Evolutionary conservation across 2,329 filamentous ascomycete genomes (phyloP).

Genomic region (Cadophora gregata): DNA sequence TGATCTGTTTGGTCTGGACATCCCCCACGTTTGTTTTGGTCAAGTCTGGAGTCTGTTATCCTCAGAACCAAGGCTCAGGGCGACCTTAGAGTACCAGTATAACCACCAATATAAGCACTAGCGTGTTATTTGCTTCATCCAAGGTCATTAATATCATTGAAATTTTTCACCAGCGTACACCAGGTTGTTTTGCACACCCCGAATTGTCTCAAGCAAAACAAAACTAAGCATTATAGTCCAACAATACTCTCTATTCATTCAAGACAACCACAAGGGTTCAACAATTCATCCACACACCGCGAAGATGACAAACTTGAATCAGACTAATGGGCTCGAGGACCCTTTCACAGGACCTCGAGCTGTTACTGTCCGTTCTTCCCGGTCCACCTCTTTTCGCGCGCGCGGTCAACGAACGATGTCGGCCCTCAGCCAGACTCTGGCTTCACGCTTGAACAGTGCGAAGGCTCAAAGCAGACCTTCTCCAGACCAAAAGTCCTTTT

Average conservation of each 20-base stretch:
- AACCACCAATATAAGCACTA: background rate
- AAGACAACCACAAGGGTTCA: background rate
- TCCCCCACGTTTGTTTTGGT: background rate
- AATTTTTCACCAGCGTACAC: background rate
- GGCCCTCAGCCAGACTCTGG: background rate
- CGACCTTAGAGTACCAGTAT: background rate
- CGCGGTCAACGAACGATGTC: background rate
- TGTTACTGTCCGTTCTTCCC: too few relatives aligned
- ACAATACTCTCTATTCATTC: background rate
- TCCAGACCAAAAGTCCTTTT: background rate
- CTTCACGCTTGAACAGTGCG: background rate
- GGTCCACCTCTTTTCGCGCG: background rate
- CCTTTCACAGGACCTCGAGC: conserved; percentile 1
- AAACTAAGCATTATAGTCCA: background rate
- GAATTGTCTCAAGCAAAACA: background rate
- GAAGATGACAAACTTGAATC: background rate
- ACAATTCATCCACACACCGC: background rate
- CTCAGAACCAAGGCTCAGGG: background rate
- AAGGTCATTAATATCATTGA: background rate
- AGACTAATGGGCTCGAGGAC: background rate
- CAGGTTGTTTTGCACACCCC: background rate
- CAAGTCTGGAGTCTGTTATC: background rate
- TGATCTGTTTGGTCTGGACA: background rate
- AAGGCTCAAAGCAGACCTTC: background rate
- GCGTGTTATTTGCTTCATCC: background rate